Base-by-base conservation (phyloP, 2,329 filamentous ascomycete genomes). In the Alternaria brassicicola region DNA sequence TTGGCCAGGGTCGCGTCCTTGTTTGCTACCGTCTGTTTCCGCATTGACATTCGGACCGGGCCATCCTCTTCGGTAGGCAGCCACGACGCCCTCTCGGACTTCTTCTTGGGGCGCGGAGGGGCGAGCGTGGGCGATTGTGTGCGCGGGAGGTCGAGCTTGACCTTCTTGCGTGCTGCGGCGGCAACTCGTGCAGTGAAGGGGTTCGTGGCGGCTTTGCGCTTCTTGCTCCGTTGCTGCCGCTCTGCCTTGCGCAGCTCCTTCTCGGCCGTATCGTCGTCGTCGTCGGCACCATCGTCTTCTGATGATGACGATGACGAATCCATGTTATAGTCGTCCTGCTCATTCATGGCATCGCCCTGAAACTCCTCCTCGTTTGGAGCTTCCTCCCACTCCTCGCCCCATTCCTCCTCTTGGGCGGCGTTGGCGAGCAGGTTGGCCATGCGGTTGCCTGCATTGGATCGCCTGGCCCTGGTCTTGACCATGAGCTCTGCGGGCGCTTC, bases 231-330 rank as follows among this genome's bases (percentile, higher is more conserved):
- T 52, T 78, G 86, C 68, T 89, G 89, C 58, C 88, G 88, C 57
- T 89, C 92, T 67, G 90, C 86, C 63, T 86, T 89, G 78, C 95
- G 88, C 53, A 99, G 77, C 78, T 96, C 92, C 69, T 89, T 90
- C 79, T 99, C 95, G 31, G 95, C 95, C 55, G 92, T 91, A 4
- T 95, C 77, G 39, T 96, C 92, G 65, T 95, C 87, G 66, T 94
- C 87, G 8, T 74, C 79, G 77, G 57, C 89, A 83, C 50, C 87
- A 82, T 77, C 88, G 57, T 92, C 89, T 62, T 92, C 90, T 63
- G 92, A 90, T 0, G 88, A 91, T 0, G 92, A 91, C 0, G 92
- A 96, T 13, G 90, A 77, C 38, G 75, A 93, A 70, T 96, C 92
- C 81, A 97, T 89, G 45, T 91, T 88, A 66, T 91, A 88, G 73